Conservation (phyloP, 768 basidiomycete species). For the Tubosaeta brunneosetosa region DNA sequence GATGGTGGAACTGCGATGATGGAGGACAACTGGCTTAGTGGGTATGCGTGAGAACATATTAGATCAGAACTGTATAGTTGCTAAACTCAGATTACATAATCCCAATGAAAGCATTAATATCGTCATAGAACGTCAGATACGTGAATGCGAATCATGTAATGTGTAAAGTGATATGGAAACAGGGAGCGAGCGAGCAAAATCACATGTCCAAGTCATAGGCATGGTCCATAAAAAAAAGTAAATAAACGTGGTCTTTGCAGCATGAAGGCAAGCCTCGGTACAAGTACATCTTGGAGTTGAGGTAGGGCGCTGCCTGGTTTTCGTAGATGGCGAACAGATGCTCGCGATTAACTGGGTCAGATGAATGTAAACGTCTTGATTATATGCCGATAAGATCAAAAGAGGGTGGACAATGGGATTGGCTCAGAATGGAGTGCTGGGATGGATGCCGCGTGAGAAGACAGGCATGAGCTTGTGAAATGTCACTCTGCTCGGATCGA, state of each 20-base stretch:
- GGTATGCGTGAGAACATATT: constrained; percentile 26
- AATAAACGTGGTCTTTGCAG: constrained; percentile 16
- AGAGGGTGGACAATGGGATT: constrained; percentile 5
- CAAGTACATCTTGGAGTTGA: constrained; percentile 27
- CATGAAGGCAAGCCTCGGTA: constrained; percentile 20
- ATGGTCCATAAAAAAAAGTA: constrained; percentile 26
- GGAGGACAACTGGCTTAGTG: background rate
- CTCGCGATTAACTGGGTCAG: constrained; percentile 29
- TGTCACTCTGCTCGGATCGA: constrained; percentile 45
- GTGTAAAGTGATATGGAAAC: constrained; percentile 11
- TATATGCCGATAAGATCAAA: constrained; percentile 29
- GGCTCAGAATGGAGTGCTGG: constrained; percentile 10
- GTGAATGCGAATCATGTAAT: constrained; percentile 18
- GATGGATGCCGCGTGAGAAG: constrained; percentile 30
- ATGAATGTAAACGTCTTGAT: constrained; percentile 23
- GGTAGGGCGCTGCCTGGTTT: constrained; percentile 19
- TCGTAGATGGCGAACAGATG: constrained; percentile 16
- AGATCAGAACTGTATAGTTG: constrained; percentile 31
- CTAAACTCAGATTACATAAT: constrained; percentile 3
- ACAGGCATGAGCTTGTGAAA: constrained; percentile 65
- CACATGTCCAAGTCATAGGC: constrained; percentile 25
- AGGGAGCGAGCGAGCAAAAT: constrained; percentile 11
- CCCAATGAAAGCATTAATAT: background rate
- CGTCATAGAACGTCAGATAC: constrained; percentile 4
- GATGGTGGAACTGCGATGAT: constrained; percentile 8